Base-by-base conservation (phyloP, 805 yeast genomes). In the Wickerhamomyces kurtzmanii region DNA sequence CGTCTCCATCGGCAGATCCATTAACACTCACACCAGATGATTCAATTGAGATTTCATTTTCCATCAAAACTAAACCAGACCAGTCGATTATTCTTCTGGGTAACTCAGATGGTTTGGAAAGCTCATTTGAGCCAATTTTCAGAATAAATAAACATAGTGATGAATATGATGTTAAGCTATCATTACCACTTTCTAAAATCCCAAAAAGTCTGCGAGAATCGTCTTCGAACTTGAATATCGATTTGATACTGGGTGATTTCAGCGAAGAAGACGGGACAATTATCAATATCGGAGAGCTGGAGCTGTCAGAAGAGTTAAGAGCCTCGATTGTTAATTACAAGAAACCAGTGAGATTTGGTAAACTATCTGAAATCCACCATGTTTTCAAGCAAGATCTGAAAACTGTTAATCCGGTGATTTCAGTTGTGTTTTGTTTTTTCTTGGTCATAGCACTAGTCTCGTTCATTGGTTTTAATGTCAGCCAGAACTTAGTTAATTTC, bases 341-440 rank as follows among this genome's bases (percentile, higher is more conserved):
- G 5, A 39, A 37, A 21, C 27, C 42, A 7, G 33, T 35, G 21
- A 43, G 36, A 31, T 44, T 40, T 22, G 43, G 35, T 8, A 24
- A 36, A 11, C 36, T 40, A 30, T 42, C 43, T 9, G 52, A 47
- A 30, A 47, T 47, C 28, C 42, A 39, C 24, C 51, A 47, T 31
- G 36, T 47, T 18, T 47, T 47, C 37, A 31, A 39, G 15, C 16
- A 28, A 12, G 25, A 47, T 8, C 42, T 47, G 30, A 36, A 37
- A 30, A 34, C 38, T 1, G 51, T 44, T 5, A 33, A 34, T 24
- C 5, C 42, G 3, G 11, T 18, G 3, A 33, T 45, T 21, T 44
- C 52, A 1, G 4, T 42, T 11, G 20, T 23, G 0, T 47, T 47
- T 29, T 33, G 43, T 3, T 17, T 32, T 1, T 17, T 37, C 3